Conservation (phyloP, 2,329 filamentous ascomycete species). For the Colletotrichum sp. region DNA sequence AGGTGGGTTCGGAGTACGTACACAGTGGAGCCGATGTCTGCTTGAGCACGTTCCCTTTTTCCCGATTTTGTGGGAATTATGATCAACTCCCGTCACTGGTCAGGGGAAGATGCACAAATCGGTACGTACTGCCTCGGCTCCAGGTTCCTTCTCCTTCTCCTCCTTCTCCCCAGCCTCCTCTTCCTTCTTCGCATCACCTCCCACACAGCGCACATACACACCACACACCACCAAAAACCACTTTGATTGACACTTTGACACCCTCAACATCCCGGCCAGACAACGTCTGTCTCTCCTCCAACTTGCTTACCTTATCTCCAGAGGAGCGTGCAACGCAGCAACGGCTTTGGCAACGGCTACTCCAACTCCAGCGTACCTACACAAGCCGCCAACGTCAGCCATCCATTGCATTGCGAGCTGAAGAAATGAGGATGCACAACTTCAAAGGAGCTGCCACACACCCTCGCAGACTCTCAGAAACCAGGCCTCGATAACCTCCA, state of each 20-base stretch:
- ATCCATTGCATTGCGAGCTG: not conserved
- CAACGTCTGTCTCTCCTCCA: not conserved
- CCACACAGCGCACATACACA: not conserved
- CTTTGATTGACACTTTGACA: not conserved
- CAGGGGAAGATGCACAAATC: not conserved
- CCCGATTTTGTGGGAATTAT: conserved; percentile 4
- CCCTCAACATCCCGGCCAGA: not conserved
- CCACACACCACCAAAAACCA: not conserved
- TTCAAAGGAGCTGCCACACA: not conserved
- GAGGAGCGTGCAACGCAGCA: not conserved
- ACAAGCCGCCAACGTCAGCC: not conserved
- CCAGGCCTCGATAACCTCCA: not conserved
- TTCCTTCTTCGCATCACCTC: not conserved
- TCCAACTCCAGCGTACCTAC: not conserved
- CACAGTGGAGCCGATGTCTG: not conserved
- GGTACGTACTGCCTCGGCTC: not conserved
- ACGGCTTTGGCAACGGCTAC: not conserved
- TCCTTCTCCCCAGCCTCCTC: not conserved
- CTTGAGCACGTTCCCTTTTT: not conserved
- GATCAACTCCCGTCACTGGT: not conserved
- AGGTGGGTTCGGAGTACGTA: not conserved
- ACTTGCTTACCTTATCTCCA: not conserved
- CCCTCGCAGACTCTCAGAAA: not conserved
- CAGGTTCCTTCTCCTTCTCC: not conserved
- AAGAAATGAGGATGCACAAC: not conserved